Conservation (phyloP, 2,329 filamentous ascomycete genomes). For the Pseudocercospora cruenta region DNA sequence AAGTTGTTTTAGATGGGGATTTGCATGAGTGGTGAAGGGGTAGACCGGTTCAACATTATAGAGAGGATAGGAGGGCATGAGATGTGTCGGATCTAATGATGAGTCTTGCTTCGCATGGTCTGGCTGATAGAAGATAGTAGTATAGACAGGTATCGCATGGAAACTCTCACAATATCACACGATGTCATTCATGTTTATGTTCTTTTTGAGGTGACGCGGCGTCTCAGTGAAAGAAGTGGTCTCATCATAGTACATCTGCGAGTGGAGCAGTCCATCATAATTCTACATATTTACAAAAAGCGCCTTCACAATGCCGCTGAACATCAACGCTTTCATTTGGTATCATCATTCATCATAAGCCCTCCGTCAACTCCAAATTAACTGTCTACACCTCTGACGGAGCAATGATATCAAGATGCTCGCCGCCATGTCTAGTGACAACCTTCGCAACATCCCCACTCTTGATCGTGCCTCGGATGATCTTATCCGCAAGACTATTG, state of each 20-base stretch:
- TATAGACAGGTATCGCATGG: background rate
- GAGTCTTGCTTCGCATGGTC: background rate
- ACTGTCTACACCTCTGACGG: background rate
- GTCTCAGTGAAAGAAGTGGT: background rate
- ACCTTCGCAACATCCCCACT: constrained; percentile 75
- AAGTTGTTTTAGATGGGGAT: constrained; percentile 72
- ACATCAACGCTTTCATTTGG: background rate
- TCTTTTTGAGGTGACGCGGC: no score
- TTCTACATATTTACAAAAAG: background rate
- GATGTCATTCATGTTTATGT: no score
- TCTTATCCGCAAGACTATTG: constrained; percentile 85
- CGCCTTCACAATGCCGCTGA: background rate
- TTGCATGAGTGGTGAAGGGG: no score
- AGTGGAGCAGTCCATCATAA: background rate
- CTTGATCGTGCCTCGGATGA: constrained; percentile 82
- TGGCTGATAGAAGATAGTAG: background rate
- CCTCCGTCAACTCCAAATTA: background rate
- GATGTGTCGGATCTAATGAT: background rate
- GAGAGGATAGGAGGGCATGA: background rate
- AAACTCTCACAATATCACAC: no score
- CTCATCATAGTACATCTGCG: background rate
- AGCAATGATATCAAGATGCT: constrained; percentile 37
- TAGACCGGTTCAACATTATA: background rate
- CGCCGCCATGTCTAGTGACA: constrained; percentile 63
- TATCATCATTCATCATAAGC: background rate